phyloP scores from a whole-genome alignment of 257 asterid genomes.

The Lavandula angustifolia region DNA sequence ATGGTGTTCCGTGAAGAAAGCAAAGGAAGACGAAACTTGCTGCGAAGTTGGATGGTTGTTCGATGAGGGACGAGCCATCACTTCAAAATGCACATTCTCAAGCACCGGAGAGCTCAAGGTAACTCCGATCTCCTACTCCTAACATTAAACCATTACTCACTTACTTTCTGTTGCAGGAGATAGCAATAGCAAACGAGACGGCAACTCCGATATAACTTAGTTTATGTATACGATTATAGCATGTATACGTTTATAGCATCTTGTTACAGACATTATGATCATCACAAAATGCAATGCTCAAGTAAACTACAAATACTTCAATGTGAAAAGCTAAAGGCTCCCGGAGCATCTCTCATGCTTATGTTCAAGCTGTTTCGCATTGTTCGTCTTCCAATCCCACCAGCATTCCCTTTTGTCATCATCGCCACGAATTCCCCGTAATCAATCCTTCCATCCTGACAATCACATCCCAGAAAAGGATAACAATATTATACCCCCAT shows the following conservation, averaged over 20 bases:
- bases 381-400: conserved; percentile 56
- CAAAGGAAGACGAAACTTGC: conserved; percentile 39
- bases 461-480: conserved; percentile 25
- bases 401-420: conserved; percentile 66
- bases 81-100: conserved; percentile 69
- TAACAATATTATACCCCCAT: too few relatives aligned
- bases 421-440: conserved; percentile 66
- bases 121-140: conserved; percentile 1
- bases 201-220: conserved; percentile 19
- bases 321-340: conserved; percentile 37
- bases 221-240: too few relatives aligned
- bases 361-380: conserved; percentile 65
- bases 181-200: conserved; percentile 40
- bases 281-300: too few relatives aligned
- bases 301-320: neutral
- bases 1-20: conserved; percentile 62
- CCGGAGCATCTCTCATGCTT: conserved; percentile 60
- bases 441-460: conserved; percentile 61
- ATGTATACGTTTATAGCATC: too few relatives aligned
- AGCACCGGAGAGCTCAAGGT: conserved; percentile 56
- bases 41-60: conserved; percentile 86
- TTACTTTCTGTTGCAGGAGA: conserved; percentile 39
- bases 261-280: too few relatives aligned
- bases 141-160: neutral
- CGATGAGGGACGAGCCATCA: conserved; percentile 60